Base-by-base conservation (phyloP, 2,329 filamentous ascomycete genomes). In the Calonectria hawksworthii region DNA sequence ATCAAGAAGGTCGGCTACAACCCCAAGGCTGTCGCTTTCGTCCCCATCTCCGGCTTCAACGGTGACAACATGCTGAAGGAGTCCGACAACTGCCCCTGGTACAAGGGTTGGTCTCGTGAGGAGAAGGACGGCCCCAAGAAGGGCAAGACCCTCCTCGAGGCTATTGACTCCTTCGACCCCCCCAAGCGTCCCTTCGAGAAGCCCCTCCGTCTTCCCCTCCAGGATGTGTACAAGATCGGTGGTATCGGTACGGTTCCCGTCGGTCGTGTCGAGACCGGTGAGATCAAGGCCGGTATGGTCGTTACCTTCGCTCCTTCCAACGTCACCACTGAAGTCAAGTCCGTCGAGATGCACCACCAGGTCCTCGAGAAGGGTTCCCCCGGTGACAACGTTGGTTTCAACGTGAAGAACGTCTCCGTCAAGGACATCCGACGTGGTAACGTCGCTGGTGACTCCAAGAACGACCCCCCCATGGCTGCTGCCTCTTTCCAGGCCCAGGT, bases 1-100 rank as follows among this genome's bases (percentile, higher is more conserved):
- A 98, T 99, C 95, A 99, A 99, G 96, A 99, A 99, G 96, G 96
- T 99, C 90, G 97, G 97, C 89, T 99, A 96, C 95, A 98, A 99
- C 95, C 96, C 97, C 92, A 99, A 99, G 95, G 89, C 90, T 84
- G 96, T 99, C 87, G 92, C 96, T 84, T 99, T 99, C 93, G 97
- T 99, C 86, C 97, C 97, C 87, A 99, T 99, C 95, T 99, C 97
- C 85, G 97, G 97, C 85, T 99, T 99, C 96, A 94, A 99, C 93
- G 97, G 97, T 88, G 97, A 99, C 94, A 99, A 99, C 95, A 99
- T 99, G 97, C 94, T 99, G 79, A 89, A 94, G 75, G 79, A 89
- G 86, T 98, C 96, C 90, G 77, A 90, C 92, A 98, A 98, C 95
- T 96, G 94, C 94, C 94, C 96, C 88, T 99, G 97, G 97, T 99